Conservation (phyloP, 345 rosid genomes). For the Brassica incana region DNA sequence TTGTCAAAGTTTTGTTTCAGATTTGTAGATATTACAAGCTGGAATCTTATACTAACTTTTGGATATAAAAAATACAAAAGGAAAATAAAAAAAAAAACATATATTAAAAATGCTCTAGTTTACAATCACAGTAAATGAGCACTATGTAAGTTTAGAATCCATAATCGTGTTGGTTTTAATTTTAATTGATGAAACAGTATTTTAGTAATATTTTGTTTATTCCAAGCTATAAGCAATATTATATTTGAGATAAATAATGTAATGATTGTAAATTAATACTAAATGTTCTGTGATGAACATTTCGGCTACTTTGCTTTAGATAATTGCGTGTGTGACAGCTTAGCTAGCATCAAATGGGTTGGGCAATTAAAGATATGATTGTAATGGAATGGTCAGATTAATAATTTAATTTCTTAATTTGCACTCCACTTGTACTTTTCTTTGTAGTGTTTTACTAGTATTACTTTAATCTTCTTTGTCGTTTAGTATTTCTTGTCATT, state of each 20-base stretch:
- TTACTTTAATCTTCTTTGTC: conserved; percentile 36
- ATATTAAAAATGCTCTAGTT: neutral
- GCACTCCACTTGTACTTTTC: conserved; percentile 40
- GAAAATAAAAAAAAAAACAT: neutral
- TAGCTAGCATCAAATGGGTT: conserved; percentile 34
- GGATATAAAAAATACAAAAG: neutral
- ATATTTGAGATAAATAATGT: neutral
- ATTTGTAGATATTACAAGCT: neutral
- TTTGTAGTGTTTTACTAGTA: conserved; percentile 8
- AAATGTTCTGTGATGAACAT: conserved; percentile 13
- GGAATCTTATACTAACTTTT: neutral
- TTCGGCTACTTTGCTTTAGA: conserved; percentile 34
- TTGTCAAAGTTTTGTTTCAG: neutral
- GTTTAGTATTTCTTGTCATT: conserved; percentile 18
- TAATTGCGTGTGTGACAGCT: conserved; percentile 43
- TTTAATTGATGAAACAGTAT: conserved; percentile 10
- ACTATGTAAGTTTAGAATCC: neutral
- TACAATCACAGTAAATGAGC: neutral
- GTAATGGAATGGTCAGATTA: conserved; percentile 25
- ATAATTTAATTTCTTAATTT: conserved; percentile 34
- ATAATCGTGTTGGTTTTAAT: neutral
- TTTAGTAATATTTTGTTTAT: neutral
- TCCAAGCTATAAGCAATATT: neutral
- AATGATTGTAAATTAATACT: conserved; percentile 5
- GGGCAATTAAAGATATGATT: conserved; percentile 33